These are phyloP conservation scores for Trichomonas tenax DNA, from an alignment of 208 protist genomes.

Conservation along the genomic window DNA sequence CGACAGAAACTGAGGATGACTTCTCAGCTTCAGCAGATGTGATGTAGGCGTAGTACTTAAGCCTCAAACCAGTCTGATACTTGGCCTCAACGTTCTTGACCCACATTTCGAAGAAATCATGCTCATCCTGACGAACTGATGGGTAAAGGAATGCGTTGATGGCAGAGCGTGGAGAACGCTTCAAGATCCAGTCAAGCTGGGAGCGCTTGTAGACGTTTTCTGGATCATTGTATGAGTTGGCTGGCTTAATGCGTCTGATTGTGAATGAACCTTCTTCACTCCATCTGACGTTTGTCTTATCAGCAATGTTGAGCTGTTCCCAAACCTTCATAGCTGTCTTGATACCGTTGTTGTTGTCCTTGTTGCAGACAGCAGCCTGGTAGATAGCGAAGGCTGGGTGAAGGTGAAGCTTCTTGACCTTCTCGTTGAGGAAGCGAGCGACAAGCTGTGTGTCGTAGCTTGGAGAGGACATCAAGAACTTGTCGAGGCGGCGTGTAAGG, in stretches of 20 bases:
- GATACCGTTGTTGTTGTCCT: background rate
- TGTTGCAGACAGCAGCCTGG: background rate
- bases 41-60: background rate
- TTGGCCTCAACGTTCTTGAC: background rate
- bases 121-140: background rate
- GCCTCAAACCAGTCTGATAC: background rate
- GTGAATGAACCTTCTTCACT: background rate
- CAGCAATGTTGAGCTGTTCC: background rate
- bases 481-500: background rate
- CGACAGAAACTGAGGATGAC: background rate
- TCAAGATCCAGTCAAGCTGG: background rate
- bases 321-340: background rate
- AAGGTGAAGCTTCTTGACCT: background rate
- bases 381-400: slow-evolving; percentile 1
- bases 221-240: background rate
- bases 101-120: background rate
- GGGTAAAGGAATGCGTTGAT: background rate
- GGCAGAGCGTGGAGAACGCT: background rate
- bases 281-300: background rate
- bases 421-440: background rate
- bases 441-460: background rate
- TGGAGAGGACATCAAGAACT: background rate
- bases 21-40: background rate
- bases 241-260: background rate
- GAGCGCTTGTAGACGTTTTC: background rate